Evolutionary conservation across 139 green algal species (phyloP), one percentile per base, ranked within the genome.

Genomic region (Coelastrella sp.): DNA sequence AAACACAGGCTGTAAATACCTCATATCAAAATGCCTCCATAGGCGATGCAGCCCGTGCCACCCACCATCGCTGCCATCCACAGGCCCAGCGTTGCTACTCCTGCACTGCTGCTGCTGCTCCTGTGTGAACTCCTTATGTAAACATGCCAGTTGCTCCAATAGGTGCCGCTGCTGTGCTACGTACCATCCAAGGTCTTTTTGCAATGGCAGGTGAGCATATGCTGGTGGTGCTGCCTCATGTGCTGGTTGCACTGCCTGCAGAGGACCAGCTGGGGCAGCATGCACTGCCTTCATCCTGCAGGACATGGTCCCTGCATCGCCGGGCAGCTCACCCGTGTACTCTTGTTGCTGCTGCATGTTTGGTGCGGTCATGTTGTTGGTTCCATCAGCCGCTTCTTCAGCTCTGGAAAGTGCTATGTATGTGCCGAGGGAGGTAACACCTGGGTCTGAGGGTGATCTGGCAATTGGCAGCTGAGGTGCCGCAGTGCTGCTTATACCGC

Each of bases 51-150:
- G 17, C 11, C 61, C 61, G 14, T 70, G 61, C 61, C 61, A 70
- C 14, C 61, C 61, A 70, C 61, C 61, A 15, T 15, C 61, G 14
- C 12, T 63, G 8, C 17, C 78, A 63, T 15, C 19, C 22, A 17
- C 20, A 27, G 11, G 14, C 0, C 59, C n/a, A 14, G 14, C 78
- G 25, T 19, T 78, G 66, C 22, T 63, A 20, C 9, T 80, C 20
- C 66, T 60, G 78, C 84, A 17, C 27, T 88, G 14, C 78, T 88
- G 83, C 68, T 66, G 49, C 70, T 91, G 24, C 65, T 78, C 22
- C 63, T 79, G 27, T 14, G 25, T 15, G 14, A n/a, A 22, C 78
- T 84, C 78, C 25, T 22, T 17, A 15, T 84, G 49, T 6, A 68
- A 14, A 19, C 59, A 14, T 58, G 19, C n/a, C 49, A 84, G 25